phyloP scores from a whole-genome alignment of 148 eudicot species.

The Talinum fruticosum region DNA sequence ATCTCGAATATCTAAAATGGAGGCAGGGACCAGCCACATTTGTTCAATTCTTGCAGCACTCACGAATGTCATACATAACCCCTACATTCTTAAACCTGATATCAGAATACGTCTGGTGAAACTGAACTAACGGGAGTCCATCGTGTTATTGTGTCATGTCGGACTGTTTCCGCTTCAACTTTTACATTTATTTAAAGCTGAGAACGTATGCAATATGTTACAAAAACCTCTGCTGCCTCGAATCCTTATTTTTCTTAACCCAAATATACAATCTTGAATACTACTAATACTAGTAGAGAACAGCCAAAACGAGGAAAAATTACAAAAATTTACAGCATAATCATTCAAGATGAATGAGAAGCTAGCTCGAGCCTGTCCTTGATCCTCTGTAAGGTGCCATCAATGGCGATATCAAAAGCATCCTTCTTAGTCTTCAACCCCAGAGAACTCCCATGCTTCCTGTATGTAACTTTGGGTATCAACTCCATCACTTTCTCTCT shows the following conservation, averaged over 20 bases:
- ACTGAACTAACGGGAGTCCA: neutral
- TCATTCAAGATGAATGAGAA: conserved; percentile 8
- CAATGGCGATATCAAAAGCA: conserved; percentile 90
- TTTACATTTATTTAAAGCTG: neutral
- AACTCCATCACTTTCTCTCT: conserved; percentile 75
- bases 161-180: too few relatives aligned
- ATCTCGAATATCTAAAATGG: too few relatives aligned
- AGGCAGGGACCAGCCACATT: neutral
- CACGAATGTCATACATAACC: neutral
- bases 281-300: neutral
- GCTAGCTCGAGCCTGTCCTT: conserved; percentile 43
- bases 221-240: neutral
- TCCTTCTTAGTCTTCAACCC: conserved; percentile 80
- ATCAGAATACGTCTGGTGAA: neutral
- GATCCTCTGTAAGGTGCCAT: conserved; percentile 67
- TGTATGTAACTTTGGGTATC: conserved; percentile 65
- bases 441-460: conserved; percentile 86
- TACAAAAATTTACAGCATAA: neutral
- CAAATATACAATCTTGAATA: neutral
- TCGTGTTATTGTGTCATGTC: too few relatives aligned
- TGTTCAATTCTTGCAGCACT: neutral
- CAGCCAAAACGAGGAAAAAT: neutral
- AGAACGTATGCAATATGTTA: neutral
- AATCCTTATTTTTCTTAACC: neutral
- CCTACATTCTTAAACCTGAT: neutral